These are phyloP conservation scores for Gnetum montanum DNA, from an alignment of 75 land plant species.

Conservation along the genomic window DNA sequence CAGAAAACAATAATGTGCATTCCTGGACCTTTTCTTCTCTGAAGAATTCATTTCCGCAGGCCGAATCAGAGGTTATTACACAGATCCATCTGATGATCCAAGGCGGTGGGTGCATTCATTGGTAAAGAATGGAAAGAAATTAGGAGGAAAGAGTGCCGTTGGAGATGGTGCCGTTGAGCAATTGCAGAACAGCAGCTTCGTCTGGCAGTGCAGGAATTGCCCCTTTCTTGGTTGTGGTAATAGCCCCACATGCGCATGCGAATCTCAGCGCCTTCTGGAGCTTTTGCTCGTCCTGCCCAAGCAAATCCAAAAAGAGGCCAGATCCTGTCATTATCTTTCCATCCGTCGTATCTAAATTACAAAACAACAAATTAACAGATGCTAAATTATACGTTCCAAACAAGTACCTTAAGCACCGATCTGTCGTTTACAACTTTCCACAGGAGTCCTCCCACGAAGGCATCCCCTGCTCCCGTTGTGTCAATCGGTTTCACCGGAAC, in stretches of 20 bases:
- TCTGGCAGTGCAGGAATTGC: constrained; percentile 42
- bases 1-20: no score
- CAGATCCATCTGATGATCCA: no score
- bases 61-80: no score
- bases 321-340: no score
- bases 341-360: no score
- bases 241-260: constrained; percentile 42
- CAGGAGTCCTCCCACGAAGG: constrained; percentile 37
- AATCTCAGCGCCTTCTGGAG: constrained; percentile 22
- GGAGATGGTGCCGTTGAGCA: constrained; percentile 12
- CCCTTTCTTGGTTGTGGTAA: constrained; percentile 39
- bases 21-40: no score
- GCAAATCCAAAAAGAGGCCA: not conserved
- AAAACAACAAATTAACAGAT: no score
- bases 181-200: constrained; percentile 10
- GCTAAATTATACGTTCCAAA: no score
- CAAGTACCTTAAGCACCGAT: constrained; percentile 14
- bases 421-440: constrained; percentile 12
- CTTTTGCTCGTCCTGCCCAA: constrained; percentile 19
- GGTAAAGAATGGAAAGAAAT: no score
- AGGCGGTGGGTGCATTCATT: no score
- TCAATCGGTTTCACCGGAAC: constrained; percentile 28
- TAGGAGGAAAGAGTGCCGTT: no score
- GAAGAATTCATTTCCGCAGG: no score
- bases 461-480: constrained; percentile 51